Percentiles rank a stretch among this genome's conserved stretches.
These are phyloP conservation scores for Lepidopterella palustris DNA, from an alignment of 495 filamentous ascomycete genomes.

Conservation along the genomic window DNA sequence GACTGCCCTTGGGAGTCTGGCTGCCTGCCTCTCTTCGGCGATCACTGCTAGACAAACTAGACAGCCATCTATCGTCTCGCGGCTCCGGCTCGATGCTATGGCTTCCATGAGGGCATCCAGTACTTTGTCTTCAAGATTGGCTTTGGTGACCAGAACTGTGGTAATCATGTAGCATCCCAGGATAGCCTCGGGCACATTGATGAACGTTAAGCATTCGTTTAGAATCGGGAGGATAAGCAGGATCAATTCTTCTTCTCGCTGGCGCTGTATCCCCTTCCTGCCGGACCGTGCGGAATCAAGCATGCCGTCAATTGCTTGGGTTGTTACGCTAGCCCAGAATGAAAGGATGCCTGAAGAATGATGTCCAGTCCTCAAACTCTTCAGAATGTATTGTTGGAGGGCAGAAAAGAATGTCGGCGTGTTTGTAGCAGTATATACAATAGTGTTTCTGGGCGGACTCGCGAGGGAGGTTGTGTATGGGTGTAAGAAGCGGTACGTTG, in stretches of 20 bases:
- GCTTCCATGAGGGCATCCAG: constrained; percentile 80
- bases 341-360: constrained; percentile 70
- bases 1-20: constrained; percentile 55
- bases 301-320: constrained; percentile 74
- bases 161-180: constrained; percentile 87
- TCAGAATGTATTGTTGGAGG: constrained; percentile 68
- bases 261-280: constrained; percentile 48
- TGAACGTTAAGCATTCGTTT: constrained; percentile 66
- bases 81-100: constrained; percentile 65
- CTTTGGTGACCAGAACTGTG: constrained; percentile 75
- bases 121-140: constrained; percentile 63
- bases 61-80: constrained; percentile 63
- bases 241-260: constrained; percentile 64
- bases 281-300: constrained; percentile 69
- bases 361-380: constrained; percentile 57
- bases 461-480: constrained; percentile 73
- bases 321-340: constrained; percentile 81
- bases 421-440: constrained; percentile 72
- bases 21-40: constrained; percentile 59
- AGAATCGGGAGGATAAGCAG: constrained; percentile 67
- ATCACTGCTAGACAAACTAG: constrained; percentile 74
- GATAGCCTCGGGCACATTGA: constrained; percentile 65
- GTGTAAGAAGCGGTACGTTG: constrained; percentile 73
- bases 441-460: constrained; percentile 66
- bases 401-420: constrained; percentile 62